Base-by-base conservation (phyloP, 2,329 filamentous ascomycete genomes). In the Neospermospora avenae region DNA sequence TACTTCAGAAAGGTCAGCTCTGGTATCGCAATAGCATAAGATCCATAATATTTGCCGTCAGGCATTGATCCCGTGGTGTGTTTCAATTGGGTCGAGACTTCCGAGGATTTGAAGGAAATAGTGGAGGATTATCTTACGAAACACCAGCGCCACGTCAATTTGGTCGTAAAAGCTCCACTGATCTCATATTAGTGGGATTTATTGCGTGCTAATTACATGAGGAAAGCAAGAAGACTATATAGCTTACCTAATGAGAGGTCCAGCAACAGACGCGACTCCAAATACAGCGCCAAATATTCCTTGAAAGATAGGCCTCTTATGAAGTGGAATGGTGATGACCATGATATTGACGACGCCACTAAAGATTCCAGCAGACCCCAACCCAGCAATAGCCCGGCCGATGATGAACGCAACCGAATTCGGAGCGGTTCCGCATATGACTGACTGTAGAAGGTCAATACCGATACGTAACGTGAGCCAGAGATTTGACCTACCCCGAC, bases 131-230 rank as follows among this genome's bases (percentile, higher is more conserved):
- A 31, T 31, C 28, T 31, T 31, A 31, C 28, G 61, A 73, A 72
- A 55, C 72, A 74, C 72, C 72, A 74, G 51, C 72, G 56, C 72
- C 72, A 74, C 59, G 64, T 71, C 57, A 66, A 46, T 2, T 61
- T 52, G 2, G 62, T 62, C 5, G 75, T 78, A 57, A 78, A 78
- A 6, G 70, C 76, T n/a, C 77, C 77, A 25, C 77, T 77, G 13
- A 7, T 37, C 1, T 6, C 22, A 14, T 3, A 24, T 20, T 3
- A 51, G 48, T 24, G 10, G 7, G 14, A 14, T 16, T 14, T 16
- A 3, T 3, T n/a, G 20, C 2, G 18, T 22, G 48, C 20, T 37
- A 18, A 16, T 10, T 8, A 4, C 4, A 24, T 51, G 31, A 22
- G 2, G 48, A 18, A 22, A 3, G 18, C 28, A 51, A 37, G 4